These are phyloP conservation scores for Populus hybrid DNA, from an alignment of 441 rosid genomes.

Conservation along the genomic window DNA sequence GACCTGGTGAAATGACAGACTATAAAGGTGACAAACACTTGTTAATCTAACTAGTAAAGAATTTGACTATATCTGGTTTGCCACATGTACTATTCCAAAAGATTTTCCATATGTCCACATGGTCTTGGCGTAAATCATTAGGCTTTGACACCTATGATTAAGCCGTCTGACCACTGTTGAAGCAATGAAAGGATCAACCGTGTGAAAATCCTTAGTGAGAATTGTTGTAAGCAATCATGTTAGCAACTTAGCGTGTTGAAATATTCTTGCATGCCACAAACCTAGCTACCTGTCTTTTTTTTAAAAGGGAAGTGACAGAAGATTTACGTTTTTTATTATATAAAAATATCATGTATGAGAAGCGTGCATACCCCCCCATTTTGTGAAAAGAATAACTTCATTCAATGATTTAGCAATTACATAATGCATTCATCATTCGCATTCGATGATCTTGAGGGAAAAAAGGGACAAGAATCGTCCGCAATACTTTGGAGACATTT, in stretches of 20 bases:
- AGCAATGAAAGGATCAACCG: neutral
- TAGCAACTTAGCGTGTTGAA: slow-evolving; percentile 12
- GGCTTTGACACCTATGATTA: slow-evolving; percentile 20
- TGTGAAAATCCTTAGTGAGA: neutral
- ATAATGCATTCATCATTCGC: neutral
- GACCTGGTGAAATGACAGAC: slow-evolving; percentile 21
- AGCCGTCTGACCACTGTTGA: slow-evolving; percentile 6
- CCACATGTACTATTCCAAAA: slow-evolving; percentile 22
- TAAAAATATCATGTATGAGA: neutral
- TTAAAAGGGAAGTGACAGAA: neutral
- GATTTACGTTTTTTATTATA: neutral
- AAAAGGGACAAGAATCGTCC: neutral
- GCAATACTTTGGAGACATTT: neutral
- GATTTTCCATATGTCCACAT: slow-evolving; percentile 14
- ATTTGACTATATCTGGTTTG: slow-evolving; percentile 25
- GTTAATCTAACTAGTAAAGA: neutral
- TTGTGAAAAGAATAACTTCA: neutral
- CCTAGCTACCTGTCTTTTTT: neutral
- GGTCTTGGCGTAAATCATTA: slow-evolving; percentile 27
- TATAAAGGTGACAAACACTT: slow-evolving; percentile 19
- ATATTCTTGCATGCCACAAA: neutral
- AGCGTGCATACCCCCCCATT: neutral
- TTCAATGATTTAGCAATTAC: neutral
- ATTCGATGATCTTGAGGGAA: neutral
- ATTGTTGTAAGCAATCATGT: slow-evolving; percentile 19